Percentiles rank a stretch among this genome's conserved stretches.
Conservation (phyloP, 2,329 filamentous ascomycete genomes). For the Nigrospora osmanthi region DNA sequence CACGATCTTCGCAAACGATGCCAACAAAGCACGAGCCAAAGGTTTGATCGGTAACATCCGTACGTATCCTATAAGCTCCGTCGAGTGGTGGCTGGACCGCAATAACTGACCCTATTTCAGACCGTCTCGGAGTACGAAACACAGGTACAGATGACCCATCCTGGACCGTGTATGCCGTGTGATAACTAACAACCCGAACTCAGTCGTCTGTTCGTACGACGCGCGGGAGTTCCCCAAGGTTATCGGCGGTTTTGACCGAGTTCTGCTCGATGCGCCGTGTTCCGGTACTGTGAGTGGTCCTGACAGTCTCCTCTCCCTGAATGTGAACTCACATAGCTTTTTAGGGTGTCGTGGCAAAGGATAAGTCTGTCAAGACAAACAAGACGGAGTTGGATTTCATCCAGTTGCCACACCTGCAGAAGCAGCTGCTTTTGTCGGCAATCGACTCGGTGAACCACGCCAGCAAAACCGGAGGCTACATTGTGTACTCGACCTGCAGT, state of each 20-base stretch:
- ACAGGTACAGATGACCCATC: no score
- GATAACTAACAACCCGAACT: slow-evolving; percentile 48
- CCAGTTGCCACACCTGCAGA: slow-evolving; percentile 86
- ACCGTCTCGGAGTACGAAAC: no score
- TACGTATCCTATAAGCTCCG: slow-evolving; percentile 5
- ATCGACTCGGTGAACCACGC: slow-evolving; percentile 92
- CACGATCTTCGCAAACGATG: slow-evolving; percentile 92
- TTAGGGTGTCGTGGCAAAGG: slow-evolving; percentile 86
- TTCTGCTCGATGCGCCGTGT: slow-evolving; percentile 65
- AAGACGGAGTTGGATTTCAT: slow-evolving; percentile 96
- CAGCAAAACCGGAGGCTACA: slow-evolving; percentile 86
- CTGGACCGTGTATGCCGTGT: no score
- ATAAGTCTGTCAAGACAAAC: slow-evolving; percentile 95
- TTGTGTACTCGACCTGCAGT: slow-evolving; percentile 56
- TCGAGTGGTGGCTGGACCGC: no score
- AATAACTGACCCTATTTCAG: no score
- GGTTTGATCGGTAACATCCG: slow-evolving; percentile 98
- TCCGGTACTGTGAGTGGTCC: slow-evolving; percentile 48
- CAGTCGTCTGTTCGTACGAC: slow-evolving; percentile 92
- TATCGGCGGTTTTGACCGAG: slow-evolving; percentile 91
- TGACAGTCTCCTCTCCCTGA: not conserved
- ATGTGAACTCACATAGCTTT: no score
- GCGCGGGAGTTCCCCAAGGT: slow-evolving; percentile 89
- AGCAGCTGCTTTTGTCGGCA: slow-evolving; percentile 84
- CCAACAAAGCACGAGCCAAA: slow-evolving; percentile 86